Conservation (phyloP, 1,284 basidiomycete species). For the Naganishia albida region DNA sequence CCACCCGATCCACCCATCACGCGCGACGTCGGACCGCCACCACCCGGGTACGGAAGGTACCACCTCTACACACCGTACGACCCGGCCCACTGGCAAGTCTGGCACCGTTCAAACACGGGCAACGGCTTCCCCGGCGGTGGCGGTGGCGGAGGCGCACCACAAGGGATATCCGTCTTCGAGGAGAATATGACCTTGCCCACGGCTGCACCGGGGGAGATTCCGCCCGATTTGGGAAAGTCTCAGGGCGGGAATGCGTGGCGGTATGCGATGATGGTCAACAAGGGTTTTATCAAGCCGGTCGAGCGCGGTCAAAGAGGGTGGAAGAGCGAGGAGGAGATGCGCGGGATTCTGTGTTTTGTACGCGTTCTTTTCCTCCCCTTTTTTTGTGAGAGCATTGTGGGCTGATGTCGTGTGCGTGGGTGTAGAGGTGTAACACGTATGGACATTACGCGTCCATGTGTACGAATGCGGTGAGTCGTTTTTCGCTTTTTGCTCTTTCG, state of each 20-base stretch:
- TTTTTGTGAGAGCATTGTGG: too few species aligned
- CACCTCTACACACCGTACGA: constrained; percentile 70
- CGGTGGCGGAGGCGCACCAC: background rate
- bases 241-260: constrained; percentile 33
- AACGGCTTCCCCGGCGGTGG: too few species aligned
- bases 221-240: constrained; percentile 23
- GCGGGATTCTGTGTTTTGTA: constrained; percentile 30
- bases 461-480: constrained; percentile 28
- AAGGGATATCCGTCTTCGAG: constrained; percentile 13
- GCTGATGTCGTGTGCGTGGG: background rate
- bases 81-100: constrained; percentile 44
- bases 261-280: constrained; percentile 31
- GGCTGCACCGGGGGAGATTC: constrained; percentile 4
- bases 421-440: constrained; percentile 27
- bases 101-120: constrained; percentile 47
- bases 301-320: constrained; percentile 27
- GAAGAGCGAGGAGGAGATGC: constrained; percentile 29
- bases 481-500: too few species aligned
- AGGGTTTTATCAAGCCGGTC: constrained; percentile 29
- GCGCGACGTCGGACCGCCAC: constrained; percentile 82
- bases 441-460: constrained; percentile 33
- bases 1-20: constrained; percentile 73
- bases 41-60: constrained; percentile 83
- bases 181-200: constrained; percentile 1
- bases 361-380: background rate